Conservation (phyloP, 345 rosid species). For the Psidium friedrichsthalianum region DNA sequence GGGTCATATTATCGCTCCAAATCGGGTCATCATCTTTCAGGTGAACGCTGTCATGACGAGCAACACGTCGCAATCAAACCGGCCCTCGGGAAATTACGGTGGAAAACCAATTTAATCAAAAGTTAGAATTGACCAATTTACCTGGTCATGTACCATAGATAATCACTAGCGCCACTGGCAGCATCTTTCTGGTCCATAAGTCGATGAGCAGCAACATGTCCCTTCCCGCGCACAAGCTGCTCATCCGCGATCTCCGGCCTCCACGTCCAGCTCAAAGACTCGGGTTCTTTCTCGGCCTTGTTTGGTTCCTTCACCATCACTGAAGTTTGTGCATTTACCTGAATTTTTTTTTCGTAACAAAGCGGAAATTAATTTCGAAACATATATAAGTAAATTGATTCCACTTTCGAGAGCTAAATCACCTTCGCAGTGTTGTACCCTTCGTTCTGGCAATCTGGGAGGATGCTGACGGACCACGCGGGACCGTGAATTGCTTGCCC, state of each 20-base stretch:
- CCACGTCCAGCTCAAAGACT: constrained; percentile 43
- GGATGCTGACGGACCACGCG: constrained; percentile 66
- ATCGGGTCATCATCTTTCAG: constrained; percentile 28
- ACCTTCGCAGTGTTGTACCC: constrained; percentile 62
- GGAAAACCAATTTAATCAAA: background rate
- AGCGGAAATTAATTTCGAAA: background rate
- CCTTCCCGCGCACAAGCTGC: constrained; percentile 17
- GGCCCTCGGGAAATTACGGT: too few relatives aligned
- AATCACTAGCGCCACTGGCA: constrained; percentile 42
- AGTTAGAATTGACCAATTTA: constrained; percentile 2
- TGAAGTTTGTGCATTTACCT: constrained; percentile 46
- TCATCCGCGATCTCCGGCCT: constrained; percentile 31
- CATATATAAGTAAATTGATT: too few relatives aligned
- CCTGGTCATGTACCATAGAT: constrained; percentile 71
- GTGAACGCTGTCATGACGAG: constrained; percentile 9
- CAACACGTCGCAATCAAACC: background rate
- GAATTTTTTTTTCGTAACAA: background rate
- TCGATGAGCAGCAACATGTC: constrained; percentile 9
- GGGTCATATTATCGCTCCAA: constrained; percentile 31
- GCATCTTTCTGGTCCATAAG: constrained; percentile 48
- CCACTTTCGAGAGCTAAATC: background rate
- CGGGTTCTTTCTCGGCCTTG: constrained; percentile 17
- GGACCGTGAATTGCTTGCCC: constrained; percentile 29
- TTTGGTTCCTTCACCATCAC: constrained; percentile 23
- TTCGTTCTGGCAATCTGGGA: constrained; percentile 48